These are phyloP conservation scores for Discostella stelligeroides DNA, from an alignment of 108 stramenopile species.

Conservation along the genomic window DNA sequence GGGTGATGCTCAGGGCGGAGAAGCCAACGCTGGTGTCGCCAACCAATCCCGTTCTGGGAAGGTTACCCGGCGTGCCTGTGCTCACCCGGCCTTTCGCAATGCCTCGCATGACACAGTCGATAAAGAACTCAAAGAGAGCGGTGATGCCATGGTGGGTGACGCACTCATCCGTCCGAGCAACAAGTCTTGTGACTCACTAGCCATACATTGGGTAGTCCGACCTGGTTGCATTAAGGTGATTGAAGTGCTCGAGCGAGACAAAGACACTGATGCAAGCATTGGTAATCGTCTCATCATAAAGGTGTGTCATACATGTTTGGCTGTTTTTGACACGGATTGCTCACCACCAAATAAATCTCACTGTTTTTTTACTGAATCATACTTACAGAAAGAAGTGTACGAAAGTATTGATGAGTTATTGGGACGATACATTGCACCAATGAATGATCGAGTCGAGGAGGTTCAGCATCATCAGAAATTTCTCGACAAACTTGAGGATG, in stretches of 20 bases:
- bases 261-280: conserved; percentile 86
- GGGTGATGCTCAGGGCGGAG: conserved; percentile 41
- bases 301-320: conserved; percentile 29
- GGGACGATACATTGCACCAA: conserved; percentile 86
- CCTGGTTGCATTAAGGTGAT: conserved; percentile 82
- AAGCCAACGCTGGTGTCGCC: conserved; percentile 26
- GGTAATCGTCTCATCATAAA: conserved; percentile 83
- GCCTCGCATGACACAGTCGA: conserved; percentile 71
- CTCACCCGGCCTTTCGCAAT: conserved; percentile 89
- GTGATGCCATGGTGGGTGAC: conserved; percentile 81
- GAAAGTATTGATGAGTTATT: conserved; percentile 88
- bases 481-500: conserved; percentile 73
- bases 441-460: conserved; percentile 89
- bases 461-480: conserved; percentile 83
- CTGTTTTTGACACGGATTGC: background rate
- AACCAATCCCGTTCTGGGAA: conserved; percentile 55
- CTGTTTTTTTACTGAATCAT: background rate
- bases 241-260: conserved; percentile 85
- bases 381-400: conserved; percentile 65
- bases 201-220: conserved; percentile 85
- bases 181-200: conserved; percentile 78
- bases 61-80: conserved; percentile 79
- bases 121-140: conserved; percentile 70
- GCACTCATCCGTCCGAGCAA: conserved; percentile 86
- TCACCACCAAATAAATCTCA: background rate